Base-by-base conservation (phyloP, 768 basidiomycete species). In the Serendipita indica region DNA sequence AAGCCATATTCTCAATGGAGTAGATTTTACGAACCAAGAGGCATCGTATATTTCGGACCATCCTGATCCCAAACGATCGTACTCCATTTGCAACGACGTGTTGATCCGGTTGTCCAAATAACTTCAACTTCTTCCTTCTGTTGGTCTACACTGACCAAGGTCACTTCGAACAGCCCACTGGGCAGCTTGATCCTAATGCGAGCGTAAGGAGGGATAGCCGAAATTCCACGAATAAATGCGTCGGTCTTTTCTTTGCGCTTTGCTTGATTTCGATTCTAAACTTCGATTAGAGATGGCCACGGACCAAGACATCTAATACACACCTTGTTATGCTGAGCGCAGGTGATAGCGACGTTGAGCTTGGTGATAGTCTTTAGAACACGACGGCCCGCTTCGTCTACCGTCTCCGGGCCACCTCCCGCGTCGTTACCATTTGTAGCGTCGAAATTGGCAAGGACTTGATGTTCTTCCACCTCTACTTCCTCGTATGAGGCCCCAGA, bases 301-400 rank as follows among this genome's bases (percentile, higher is more conserved):
- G 56, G 18, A 27, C 43, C 54, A 39, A 12, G 33, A 28, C 39
- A 54, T 34, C 49, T 57, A 16, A 28, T 46, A 39, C 49, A 37
- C 67, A 93, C 92, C 6, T 91, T 91, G 65, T 96, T 97, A 67
- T 97, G 93, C 64, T 86, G 84, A 1, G 83, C 72, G 67, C 93
- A 98, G 2, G 93, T 69, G 12, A 90, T 73, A 63, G 88, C 81
- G 3, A 89, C 78, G 64, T 82, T 82, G 5, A 76, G 67, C 70
- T 90, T 90, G 73, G 74, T 82, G 67, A 91, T 80, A 28, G 77
- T 72, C 69, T 84, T 87, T 62, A 87, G 30, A 3, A 30, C 12
- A 57, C 4, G 57, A 33, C 7, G 57, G n/a, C n/a, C n/a, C n/a
- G n/a, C n/a, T n/a, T n/a, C n/a, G n/a, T n/a, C n/a, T n/a, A n/a